Evolutionary conservation across 2,329 filamentous ascomycete species (phyloP), one percentile per base, ranked within the genome.

Genomic region (Sporothrix humicola): DNA sequence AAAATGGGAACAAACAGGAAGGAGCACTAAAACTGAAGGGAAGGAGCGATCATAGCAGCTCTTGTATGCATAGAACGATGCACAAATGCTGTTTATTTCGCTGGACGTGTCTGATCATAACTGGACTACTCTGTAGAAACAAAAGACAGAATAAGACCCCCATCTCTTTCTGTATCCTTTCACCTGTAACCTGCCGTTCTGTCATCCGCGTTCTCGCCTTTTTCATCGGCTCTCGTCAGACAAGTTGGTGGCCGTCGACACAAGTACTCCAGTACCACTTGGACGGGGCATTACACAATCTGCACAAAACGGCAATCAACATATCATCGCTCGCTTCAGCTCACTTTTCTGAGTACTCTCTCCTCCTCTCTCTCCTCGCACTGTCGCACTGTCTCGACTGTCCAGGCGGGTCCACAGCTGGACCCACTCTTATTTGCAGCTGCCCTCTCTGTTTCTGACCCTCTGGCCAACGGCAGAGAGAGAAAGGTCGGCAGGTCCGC

Each of bases 361-460:
- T n/a, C n/a, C n/a, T n/a, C n/a, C n/a, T n/a, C n/a, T n/a, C 37
- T 46, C 52, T 20, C 52, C 6, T 37, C 17, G 52, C 54, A 37
- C 10, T 71, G 58, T 71, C 72, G 66, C 72, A 73, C 72, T 65
- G 66, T 61, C 54, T 46, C 42, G 37, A 65, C 59, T 65, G 59
- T 20, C 23, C 37, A 12, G 20, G 37, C 6, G 48, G 31, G 37
- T 2, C 58, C 58, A 46, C 65, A 44, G 13, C 1, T 4, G 63
- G 31, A 8, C 44, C 63, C 48, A 20, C 31, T 17, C 2, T 50
- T 13, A 4, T 65, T n/a, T 46, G 20, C 63, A 52, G 48, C 31
- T 48, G 50, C 66, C 42, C 46, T 66, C 69, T 58, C 31, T 37
- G 31, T 37, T 37, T 37, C 48, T 54, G 56, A 23, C 31, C 42